Evolutionary conservation across 2,329 filamentous ascomycete species (phyloP).

Genomic region (Aspergillus aculeatinus): DNA sequence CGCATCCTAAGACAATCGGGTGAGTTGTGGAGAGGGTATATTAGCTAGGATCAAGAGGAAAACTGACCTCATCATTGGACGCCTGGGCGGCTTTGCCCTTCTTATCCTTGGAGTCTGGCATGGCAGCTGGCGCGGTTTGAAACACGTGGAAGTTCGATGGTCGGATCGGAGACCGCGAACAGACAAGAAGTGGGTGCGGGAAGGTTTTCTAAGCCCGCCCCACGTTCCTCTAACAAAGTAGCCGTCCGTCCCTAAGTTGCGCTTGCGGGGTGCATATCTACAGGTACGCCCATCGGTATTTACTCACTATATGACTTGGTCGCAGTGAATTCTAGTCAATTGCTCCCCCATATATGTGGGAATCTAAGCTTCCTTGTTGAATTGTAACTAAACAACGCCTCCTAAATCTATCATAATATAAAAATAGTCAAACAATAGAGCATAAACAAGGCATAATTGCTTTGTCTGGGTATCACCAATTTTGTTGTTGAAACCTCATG

Average conservation of each 20-base stretch:
- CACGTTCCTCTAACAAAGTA: conserved; percentile 23
- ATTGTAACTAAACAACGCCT: not conserved
- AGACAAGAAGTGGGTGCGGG: conserved; percentile 16
- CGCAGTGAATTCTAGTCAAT: not conserved
- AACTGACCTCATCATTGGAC: conserved; percentile 16
- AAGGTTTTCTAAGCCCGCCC: conserved; percentile 26
- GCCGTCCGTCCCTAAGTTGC: conserved; percentile 6
- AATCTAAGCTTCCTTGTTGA: conserved; percentile 1
- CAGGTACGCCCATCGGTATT: not conserved
- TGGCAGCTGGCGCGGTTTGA: conserved; percentile 20
- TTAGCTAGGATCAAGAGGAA: not conserved
- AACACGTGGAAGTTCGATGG: conserved; percentile 12
- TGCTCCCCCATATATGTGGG: not conserved
- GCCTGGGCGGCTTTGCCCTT: conserved; percentile 35
- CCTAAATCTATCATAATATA: not conserved
- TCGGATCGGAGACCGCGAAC: not conserved
- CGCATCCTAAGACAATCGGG: conserved; percentile 17
- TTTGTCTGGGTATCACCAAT: conserved; percentile 15
- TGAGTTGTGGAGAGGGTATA: not conserved
- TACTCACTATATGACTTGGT: not conserved
- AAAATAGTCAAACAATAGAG: not conserved
- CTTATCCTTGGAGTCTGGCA: conserved; percentile 36
- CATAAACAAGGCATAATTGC: conserved; percentile 12
- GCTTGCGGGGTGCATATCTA: conserved; percentile 1
- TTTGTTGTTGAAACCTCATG: conserved; percentile 22